Evolutionary conservation across 2,329 filamentous ascomycete species (phyloP).

Genomic region (Penicillium sp.): DNA sequence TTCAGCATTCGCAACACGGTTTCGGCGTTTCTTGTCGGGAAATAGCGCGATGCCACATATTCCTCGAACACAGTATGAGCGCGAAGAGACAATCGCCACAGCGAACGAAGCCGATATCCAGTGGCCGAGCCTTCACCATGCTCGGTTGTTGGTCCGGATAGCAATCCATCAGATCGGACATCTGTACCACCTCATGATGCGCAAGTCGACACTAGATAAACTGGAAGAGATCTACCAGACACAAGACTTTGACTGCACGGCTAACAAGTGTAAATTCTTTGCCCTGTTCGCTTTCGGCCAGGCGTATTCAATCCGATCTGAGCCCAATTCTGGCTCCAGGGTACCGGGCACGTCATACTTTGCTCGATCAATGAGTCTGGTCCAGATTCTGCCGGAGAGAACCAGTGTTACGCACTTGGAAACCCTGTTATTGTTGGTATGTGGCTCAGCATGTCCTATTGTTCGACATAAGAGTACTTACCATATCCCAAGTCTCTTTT

Average conservation of each 20-base stretch:
- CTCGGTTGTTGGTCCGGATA: conserved; percentile 35
- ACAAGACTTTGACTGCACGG: conserved; percentile 27
- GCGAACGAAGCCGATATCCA: conserved; percentile 28
- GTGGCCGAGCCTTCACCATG: conserved; percentile 37
- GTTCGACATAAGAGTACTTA: not conserved
- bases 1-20: conserved; percentile 39
- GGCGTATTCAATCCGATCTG: conserved; percentile 42
- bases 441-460: conserved; percentile 1
- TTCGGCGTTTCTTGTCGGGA: conserved; percentile 35
- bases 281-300: conserved; percentile 46
- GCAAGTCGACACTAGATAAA: conserved; percentile 38
- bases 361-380: conserved; percentile 38
- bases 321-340: conserved; percentile 29
- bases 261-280: conserved; percentile 46
- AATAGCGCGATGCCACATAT: conserved; percentile 33
- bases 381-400: conserved; percentile 44
- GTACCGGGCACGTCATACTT: conserved; percentile 47
- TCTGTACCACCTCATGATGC: conserved; percentile 36
- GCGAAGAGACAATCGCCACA: conserved; percentile 28
- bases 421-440: conserved; percentile 39
- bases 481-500: conserved; percentile 28
- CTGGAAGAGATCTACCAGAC: conserved; percentile 38
- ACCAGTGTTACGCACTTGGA: conserved; percentile 46
- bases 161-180: conserved; percentile 36
- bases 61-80: conserved; percentile 33